Conservation (phyloP, 2,329 filamentous ascomycete species). For the Furcasterigmium sp. region DNA sequence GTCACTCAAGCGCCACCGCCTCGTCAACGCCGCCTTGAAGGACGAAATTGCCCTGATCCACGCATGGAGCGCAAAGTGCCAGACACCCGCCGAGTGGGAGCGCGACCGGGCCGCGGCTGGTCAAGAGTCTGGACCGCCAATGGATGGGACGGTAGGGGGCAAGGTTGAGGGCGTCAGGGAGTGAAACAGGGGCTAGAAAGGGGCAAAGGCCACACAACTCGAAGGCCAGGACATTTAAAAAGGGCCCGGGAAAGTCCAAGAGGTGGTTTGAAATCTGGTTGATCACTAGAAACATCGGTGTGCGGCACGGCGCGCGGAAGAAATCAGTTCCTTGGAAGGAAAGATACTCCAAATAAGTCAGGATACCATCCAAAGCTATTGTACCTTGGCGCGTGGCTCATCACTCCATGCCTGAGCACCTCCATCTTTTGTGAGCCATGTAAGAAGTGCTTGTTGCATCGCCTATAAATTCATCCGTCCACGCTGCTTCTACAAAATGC, state of each 20-base stretch:
- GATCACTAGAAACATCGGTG: background rate
- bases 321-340: too few species aligned
- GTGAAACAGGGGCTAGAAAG: background rate
- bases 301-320: background rate
- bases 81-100: slow-evolving; percentile 86
- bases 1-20: slow-evolving; percentile 77
- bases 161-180: slow-evolving; percentile 31
- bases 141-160: slow-evolving; percentile 38
- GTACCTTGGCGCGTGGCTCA: background rate
- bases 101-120: slow-evolving; percentile 43
- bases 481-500: slow-evolving; percentile 10
- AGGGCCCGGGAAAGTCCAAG: too few species aligned
- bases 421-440: background rate
- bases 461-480: slow-evolving; percentile 1
- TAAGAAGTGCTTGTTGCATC: background rate
- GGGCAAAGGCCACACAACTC: background rate
- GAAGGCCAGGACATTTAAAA: too few species aligned
- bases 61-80: slow-evolving; percentile 92
- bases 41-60: slow-evolving; percentile 87
- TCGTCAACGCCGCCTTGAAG: slow-evolving; percentile 80
- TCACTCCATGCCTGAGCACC: background rate
- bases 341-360: background rate
- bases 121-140: slow-evolving; percentile 24
- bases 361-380: background rate
- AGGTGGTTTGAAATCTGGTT: too few species aligned